Conservation (phyloP, 2,329 filamentous ascomycete species). For the Trichophyton mentagrophytes region DNA sequence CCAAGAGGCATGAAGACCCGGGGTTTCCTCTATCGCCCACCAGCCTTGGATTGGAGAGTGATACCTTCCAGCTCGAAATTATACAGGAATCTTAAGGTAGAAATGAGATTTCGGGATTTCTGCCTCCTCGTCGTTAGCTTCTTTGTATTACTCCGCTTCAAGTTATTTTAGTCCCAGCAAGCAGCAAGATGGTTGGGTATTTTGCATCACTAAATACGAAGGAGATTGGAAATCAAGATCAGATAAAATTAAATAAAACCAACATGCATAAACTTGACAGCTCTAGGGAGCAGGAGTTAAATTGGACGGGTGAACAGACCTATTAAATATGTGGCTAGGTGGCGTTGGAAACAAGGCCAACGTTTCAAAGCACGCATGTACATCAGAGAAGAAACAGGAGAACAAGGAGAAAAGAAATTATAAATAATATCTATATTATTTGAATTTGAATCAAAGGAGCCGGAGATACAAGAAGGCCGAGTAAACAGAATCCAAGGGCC, state of each 20-base stretch:
- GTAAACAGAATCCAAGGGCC: background rate
- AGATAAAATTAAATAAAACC: background rate
- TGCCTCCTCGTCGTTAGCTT: background rate
- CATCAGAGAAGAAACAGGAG: background rate
- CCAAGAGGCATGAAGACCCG: background rate
- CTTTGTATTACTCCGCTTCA: background rate
- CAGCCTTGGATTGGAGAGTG: background rate
- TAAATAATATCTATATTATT: background rate
- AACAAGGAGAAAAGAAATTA: background rate
- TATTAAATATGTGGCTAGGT: background rate
- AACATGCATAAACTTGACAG: background rate
- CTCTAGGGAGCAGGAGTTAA: background rate
- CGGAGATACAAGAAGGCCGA: background rate
- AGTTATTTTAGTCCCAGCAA: too few species aligned
- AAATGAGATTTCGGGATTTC: background rate
- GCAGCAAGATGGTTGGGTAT: background rate
- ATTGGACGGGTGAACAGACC: background rate
- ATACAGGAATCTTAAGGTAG: background rate
- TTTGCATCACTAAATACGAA: background rate
- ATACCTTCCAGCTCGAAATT: background rate
- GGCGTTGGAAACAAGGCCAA: background rate
- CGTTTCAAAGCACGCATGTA: background rate
- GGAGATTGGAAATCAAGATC: background rate
- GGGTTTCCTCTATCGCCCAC: background rate
- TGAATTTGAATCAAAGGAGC: background rate